phyloP scores from a whole-genome alignment of 2,329 filamentous ascomycete species.

The Esteya vermicola region DNA sequence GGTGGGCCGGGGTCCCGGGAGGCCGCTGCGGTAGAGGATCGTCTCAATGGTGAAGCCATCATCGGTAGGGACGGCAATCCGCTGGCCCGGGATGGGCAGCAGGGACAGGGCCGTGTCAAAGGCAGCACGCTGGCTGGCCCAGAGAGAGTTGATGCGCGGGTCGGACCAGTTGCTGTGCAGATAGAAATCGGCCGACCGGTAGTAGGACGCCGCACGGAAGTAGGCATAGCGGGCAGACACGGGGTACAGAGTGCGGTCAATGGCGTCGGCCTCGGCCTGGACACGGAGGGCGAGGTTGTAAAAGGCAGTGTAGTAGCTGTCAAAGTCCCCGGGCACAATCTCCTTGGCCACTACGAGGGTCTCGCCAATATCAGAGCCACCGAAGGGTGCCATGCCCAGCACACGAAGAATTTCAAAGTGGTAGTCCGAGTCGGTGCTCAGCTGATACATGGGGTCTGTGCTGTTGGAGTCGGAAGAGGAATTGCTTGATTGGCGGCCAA shows the following conservation, averaged over 20 bases:
- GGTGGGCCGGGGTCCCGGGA: conserved; percentile 14
- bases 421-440: conserved; percentile 11
- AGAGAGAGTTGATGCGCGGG: conserved; percentile 22
- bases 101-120: conserved; percentile 24
- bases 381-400: conserved; percentile 9
- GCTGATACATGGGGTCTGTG: conserved; percentile 11
- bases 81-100: conserved; percentile 21
- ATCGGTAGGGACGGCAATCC: conserved; percentile 17
- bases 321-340: conserved; percentile 13
- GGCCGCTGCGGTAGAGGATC: conserved; percentile 9
- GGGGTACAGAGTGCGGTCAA: conserved; percentile 8
- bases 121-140: conserved; percentile 19
- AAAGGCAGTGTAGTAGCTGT: conserved; percentile 13
- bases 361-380: conserved; percentile 19
- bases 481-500: too few species aligned
- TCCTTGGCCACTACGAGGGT: conserved; percentile 16
- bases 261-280: conserved; percentile 7
- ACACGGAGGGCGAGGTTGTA: conserved; percentile 12
- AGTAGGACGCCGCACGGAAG: conserved; percentile 27
- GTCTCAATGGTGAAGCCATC: conserved; percentile 12
- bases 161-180: conserved; percentile 25
- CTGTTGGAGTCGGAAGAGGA: too few species aligned
- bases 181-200: conserved; percentile 26
- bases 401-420: conserved; percentile 13
- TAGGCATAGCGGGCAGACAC: conserved; percentile 15